Conservation (phyloP, 371 early-diverging fungal species). For the Blakeslea trispora region DNA sequence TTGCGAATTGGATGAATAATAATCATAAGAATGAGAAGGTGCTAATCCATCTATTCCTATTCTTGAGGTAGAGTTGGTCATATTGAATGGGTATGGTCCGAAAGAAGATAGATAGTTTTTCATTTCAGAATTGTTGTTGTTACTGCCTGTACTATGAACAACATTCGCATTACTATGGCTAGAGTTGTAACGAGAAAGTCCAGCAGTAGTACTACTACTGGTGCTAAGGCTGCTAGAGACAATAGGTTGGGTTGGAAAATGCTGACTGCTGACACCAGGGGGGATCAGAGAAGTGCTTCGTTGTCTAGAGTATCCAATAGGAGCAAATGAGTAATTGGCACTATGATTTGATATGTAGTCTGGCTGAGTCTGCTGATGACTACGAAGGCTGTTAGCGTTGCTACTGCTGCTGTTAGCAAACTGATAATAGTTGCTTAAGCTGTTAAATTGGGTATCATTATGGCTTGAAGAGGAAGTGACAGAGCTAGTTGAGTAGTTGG, state of each 20-base stretch:
- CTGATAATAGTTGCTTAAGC: not conserved
- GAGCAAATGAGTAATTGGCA: conserved; percentile 9
- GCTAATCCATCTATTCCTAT: conserved; percentile 4
- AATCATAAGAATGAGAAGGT: conserved; percentile 5
- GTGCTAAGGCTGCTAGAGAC: not conserved
- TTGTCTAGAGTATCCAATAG: conserved; percentile 27
- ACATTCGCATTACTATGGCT: too few species aligned
- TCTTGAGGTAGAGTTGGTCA: conserved; percentile 11
- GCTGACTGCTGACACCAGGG: conserved; percentile 5
- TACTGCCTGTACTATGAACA: too few species aligned
- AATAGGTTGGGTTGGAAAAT: not conserved
- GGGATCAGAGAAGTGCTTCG: conserved; percentile 27
- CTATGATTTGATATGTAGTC: not conserved
- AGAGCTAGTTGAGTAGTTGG: conserved; percentile 15
- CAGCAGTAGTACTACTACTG: not conserved
- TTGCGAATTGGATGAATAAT: conserved; percentile 4
- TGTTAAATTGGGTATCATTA: not conserved
- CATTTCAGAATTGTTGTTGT: not conserved
- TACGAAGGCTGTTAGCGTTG: conserved; percentile 3
- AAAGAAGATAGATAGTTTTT: conserved; percentile 6
- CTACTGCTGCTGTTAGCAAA: conserved; percentile 7
- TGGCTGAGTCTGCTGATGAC: conserved; percentile 1
- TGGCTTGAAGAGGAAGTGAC: not conserved
- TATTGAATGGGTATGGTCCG: conserved; percentile 3
- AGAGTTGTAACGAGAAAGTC: too few species aligned